Percentiles rank a stretch among this genome's conserved stretches.
These are phyloP conservation scores for Cutaneotrichosporon cutaneum DNA, from an alignment of 1,284 basidiomycete genomes.

Conservation along the genomic window DNA sequence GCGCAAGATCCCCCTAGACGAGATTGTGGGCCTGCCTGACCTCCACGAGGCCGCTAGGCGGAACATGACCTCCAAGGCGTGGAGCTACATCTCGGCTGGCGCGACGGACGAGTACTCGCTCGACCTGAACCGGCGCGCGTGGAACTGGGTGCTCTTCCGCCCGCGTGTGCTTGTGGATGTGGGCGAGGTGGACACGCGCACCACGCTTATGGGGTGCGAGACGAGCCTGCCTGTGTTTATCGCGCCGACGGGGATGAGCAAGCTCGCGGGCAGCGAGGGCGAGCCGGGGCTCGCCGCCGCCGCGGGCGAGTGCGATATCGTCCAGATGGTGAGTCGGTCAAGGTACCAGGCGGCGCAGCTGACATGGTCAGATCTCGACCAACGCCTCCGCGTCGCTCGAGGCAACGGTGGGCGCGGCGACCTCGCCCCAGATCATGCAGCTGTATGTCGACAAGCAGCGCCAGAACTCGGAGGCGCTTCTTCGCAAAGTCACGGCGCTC, in stretches of 20 bases:
- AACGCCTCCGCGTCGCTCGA: conserved; percentile 50
- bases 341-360: background rate
- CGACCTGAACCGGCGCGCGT: conserved; percentile 44
- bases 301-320: conserved; percentile 46
- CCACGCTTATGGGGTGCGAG: conserved; percentile 44
- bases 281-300: conserved; percentile 47
- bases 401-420: conserved; percentile 40
- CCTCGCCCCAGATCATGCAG: conserved; percentile 53
- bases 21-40: conserved; percentile 52
- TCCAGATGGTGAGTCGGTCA: conserved; percentile 47
- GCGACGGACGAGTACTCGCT: conserved; percentile 51
- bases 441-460: conserved; percentile 53
- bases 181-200: conserved; percentile 43
- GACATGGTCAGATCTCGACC: conserved; percentile 49
- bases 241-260: conserved; percentile 53
- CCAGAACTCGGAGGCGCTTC: conserved; percentile 45
- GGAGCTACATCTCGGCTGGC: conserved; percentile 52
- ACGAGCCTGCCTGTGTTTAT: conserved; percentile 51
- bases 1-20: conserved; percentile 38
- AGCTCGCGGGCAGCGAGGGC: conserved; percentile 49
- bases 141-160: conserved; percentile 51
- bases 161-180: conserved; percentile 50
- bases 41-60: conserved; percentile 49
- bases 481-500: conserved; percentile 40
- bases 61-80: conserved; percentile 48